Conservation (phyloP, 1,139 yeast species). For the Candida albicans region DNA sequence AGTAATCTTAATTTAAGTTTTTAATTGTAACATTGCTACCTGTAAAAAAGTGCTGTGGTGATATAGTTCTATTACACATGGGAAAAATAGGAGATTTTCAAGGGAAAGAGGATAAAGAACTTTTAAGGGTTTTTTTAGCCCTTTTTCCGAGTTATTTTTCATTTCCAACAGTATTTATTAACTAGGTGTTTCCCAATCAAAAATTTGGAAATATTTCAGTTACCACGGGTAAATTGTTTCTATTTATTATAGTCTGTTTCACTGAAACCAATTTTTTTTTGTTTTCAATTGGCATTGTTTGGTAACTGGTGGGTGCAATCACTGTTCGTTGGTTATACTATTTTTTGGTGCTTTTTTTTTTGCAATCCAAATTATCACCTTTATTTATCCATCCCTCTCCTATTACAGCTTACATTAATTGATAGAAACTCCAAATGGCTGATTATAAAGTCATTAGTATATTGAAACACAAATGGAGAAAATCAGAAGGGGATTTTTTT, state of each 20-base stretch:
- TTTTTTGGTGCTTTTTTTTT: no score
- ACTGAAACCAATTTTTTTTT: no score
- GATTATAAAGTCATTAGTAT: constrained; percentile 2
- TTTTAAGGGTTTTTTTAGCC: not conserved
- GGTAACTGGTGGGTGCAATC: no score
- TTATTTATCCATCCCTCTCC: not conserved
- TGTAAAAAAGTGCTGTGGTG: no score
- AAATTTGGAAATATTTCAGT: no score
- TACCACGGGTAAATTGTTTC: no score
- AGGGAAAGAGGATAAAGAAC: not conserved
- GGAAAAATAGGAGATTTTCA: not conserved
- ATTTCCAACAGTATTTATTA: not conserved
- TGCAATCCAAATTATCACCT: not conserved
- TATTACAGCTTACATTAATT: not conserved
- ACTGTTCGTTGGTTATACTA: no score
- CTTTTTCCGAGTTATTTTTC: not conserved
- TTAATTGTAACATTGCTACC: no score
- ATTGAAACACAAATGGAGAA: constrained; percentile 3
- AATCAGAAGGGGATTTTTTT: constrained; percentile 1
- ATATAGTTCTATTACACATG: no score
- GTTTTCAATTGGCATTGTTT: no score
- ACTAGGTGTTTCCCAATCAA: not conserved
- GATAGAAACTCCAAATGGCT: not conserved
- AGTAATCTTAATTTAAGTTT: no score
- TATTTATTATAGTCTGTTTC: no score